Evolutionary conservation across 2,329 filamentous ascomycete species (phyloP).

Genomic region (Pyrenophora tritici-repentis): DNA sequence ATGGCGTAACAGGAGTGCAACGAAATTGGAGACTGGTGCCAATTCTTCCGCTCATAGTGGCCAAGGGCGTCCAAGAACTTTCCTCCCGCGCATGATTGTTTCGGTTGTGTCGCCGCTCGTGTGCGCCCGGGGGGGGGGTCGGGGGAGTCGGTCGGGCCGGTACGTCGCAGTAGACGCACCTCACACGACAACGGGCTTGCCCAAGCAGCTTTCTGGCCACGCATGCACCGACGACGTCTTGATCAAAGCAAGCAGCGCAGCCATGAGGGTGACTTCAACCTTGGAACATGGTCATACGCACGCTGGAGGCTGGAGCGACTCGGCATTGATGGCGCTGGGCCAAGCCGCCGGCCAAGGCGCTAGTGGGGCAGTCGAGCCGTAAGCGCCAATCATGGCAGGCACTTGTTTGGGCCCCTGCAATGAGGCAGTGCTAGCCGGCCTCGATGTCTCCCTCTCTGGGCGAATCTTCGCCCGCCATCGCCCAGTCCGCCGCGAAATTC

Average conservation of each 20-base stretch:
- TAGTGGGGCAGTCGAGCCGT: background rate
- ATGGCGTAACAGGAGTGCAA: slow-evolving; percentile 2
- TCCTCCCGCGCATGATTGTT: slow-evolving; percentile 4
- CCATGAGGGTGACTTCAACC: too few species aligned
- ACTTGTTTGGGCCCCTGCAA: too few species aligned
- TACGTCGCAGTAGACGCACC: too few species aligned
- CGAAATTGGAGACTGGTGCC: slow-evolving; percentile 4
- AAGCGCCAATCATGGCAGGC: background rate
- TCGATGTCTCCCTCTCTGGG: slow-evolving; percentile 7
- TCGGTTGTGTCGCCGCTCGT: slow-evolving; percentile 2
- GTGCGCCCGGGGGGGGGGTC: too few species aligned
- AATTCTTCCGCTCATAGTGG: slow-evolving; percentile 5
- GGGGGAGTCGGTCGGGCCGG: background rate
- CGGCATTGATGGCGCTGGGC: background rate
- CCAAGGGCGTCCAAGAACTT: slow-evolving; percentile 6
- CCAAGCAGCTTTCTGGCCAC: too few species aligned
- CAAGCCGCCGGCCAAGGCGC: slow-evolving; percentile 7
- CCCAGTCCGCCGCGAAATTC: slow-evolving; percentile 3
- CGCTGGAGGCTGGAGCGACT: too few species aligned
- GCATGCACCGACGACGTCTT: too few species aligned
- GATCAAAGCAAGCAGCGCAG: too few species aligned
- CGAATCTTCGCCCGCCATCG: slow-evolving; percentile 8
- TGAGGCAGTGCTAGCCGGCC: background rate
- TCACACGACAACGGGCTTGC: too few species aligned
- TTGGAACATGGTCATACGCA: background rate